These are phyloP conservation scores for Acanthamoeba castellanii DNA, from an alignment of 208 protist genomes.

Conservation along the genomic window DNA sequence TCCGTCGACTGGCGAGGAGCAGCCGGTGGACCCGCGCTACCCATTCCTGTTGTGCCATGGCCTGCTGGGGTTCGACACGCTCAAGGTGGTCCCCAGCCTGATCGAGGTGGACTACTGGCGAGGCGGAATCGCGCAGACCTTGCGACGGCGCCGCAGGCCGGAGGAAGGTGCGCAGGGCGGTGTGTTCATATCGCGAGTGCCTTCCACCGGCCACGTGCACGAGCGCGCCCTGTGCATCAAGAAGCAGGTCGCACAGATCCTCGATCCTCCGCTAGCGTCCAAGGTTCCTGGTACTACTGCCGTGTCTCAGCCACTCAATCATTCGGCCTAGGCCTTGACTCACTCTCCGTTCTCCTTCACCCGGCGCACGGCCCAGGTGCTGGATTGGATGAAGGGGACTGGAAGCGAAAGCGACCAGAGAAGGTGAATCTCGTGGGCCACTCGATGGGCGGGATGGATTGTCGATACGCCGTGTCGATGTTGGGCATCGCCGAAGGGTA, in stretches of 20 bases:
- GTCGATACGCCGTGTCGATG: constrained; percentile 36
- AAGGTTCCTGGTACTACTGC: neutral
- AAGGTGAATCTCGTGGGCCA: constrained; percentile 72
- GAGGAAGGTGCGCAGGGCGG: constrained; percentile 32
- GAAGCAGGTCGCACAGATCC: constrained; percentile 59
- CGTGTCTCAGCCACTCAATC: neutral
- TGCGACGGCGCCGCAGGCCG: neutral
- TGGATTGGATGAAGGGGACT: constrained; percentile 37
- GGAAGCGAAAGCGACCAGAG: neutral
- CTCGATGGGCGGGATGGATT: constrained; percentile 69
- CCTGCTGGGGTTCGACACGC: constrained; percentile 69
- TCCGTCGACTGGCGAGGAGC: neutral
- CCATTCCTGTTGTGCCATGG: constrained; percentile 70
- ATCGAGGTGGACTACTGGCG: constrained; percentile 67
- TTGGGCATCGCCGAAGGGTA: constrained; percentile 25
- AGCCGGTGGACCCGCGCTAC: constrained; percentile 11
- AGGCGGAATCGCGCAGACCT: constrained; percentile 47
- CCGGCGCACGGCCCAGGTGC: neutral
- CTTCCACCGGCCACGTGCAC: constrained; percentile 62
- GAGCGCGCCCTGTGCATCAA: constrained; percentile 54
- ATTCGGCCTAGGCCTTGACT: neutral
- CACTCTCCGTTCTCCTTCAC: neutral
- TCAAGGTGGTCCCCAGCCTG: constrained; percentile 68
- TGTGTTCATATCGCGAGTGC: constrained; percentile 62
- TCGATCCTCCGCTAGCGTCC: neutral